Conservation (phyloP, 345 rosid species). For the Syzygium jambos region DNA sequence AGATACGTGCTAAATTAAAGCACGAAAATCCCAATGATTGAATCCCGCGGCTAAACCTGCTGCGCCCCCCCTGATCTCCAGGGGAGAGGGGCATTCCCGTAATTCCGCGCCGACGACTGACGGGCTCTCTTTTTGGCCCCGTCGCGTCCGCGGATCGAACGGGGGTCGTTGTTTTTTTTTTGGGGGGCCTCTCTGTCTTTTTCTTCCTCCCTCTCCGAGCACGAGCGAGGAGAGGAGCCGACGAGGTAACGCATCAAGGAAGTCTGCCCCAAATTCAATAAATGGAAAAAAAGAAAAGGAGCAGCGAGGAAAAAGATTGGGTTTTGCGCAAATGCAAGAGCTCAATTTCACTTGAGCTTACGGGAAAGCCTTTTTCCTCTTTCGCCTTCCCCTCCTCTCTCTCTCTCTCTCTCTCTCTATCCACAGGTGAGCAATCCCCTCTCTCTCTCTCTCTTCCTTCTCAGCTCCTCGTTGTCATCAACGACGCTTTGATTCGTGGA, state of each 20-base stretch:
- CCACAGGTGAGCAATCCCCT: not conserved
- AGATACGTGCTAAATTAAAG: not conserved
- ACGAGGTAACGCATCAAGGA: not conserved
- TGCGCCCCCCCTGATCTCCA: not conserved
- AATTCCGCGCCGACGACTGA: not conserved
- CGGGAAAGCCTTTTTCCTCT: not conserved
- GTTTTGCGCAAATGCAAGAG: not conserved
- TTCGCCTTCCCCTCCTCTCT: not conserved
- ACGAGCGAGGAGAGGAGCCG: not conserved
- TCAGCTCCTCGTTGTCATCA: not conserved
- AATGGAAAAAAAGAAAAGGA: not conserved
- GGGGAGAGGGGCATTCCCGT: not conserved
- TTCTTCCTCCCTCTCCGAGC: not conserved
- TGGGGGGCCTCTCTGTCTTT: too few species aligned
- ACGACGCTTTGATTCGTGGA: not conserved
- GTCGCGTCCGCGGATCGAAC: not conserved
- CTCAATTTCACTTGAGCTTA: not conserved
- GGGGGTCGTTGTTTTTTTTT: not conserved
- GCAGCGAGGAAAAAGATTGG: not conserved
- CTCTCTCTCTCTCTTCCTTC: too few species aligned
- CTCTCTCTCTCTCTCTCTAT: not conserved
- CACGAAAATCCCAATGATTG: not conserved
- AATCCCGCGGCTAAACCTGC: not conserved
- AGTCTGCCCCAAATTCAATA: not conserved
- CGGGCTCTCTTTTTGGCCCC: not conserved